Evolutionary conservation across 2,329 filamentous ascomycete genomes (phyloP).

Genomic region (Botrytis cinerea): DNA sequence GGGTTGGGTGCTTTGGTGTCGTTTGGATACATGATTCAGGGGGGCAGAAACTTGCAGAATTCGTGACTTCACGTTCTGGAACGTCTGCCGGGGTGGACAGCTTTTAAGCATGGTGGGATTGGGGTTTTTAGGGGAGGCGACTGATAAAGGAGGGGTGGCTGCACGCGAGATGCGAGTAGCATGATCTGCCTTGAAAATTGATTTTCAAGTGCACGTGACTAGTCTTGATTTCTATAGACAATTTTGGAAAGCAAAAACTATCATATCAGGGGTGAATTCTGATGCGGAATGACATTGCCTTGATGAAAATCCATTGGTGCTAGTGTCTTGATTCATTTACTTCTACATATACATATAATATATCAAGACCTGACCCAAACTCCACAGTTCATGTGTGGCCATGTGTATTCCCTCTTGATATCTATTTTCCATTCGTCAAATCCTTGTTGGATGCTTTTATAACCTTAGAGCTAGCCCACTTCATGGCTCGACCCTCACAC

Average conservation of each 20-base stretch:
- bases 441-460: neutral
- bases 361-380: neutral
- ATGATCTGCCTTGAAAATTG: conserved; percentile 3
- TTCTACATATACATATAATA: conserved; percentile 23
- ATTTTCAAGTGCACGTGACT: conserved; percentile 14
- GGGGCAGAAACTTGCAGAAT: neutral
- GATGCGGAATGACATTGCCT: no score
- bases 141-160: neutral
- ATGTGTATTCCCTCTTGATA: conserved; percentile 12
- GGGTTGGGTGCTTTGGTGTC: conserved; percentile 1
- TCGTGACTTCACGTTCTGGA: conserved; percentile 24
- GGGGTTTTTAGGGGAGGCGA: neutral
- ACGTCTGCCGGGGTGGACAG: neutral
- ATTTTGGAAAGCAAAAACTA: neutral
- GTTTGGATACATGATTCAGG: neutral
- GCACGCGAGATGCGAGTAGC: conserved; percentile 12
- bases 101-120: conserved; percentile 8
- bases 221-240: neutral
- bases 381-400: conserved; percentile 6
- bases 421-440: neutral
- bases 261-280: neutral
- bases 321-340: conserved; percentile 9
- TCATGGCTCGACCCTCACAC: conserved; percentile 27
- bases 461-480: no score
- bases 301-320: neutral